Evolutionary conservation across 129 eudicot species (phyloP).

Genomic region (Pittosporum tobira): DNA sequence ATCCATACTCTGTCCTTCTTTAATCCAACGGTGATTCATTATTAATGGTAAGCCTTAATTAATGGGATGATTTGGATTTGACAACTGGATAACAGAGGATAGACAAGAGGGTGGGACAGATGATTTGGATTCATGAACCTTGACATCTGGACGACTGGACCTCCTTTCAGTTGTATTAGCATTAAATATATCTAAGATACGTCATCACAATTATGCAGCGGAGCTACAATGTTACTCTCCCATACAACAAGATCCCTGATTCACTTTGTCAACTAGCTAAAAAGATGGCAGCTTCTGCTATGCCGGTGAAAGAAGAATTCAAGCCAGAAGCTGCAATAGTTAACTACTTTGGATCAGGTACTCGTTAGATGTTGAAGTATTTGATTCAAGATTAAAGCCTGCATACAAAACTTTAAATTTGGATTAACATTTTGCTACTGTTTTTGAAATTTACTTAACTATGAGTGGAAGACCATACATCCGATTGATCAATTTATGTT

Average conservation of each 20-base stretch:
- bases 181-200: neutral
- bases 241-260: conserved; percentile 82
- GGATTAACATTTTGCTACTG: neutral
- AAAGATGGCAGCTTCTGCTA: conserved; percentile 72
- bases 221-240: conserved; percentile 63
- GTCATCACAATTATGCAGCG: conserved; percentile 38
- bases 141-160: too few relatives aligned
- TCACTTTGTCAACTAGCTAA: conserved; percentile 65
- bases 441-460: neutral
- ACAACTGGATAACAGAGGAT: too few relatives aligned
- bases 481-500: neutral
- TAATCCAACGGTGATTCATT: too few relatives aligned
- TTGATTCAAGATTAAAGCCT: neutral
- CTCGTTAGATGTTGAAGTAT: neutral
- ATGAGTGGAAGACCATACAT: neutral
- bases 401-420: neutral
- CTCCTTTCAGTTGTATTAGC: too few relatives aligned
- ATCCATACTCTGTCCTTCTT: too few relatives aligned
- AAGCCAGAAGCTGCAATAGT: conserved; percentile 92
- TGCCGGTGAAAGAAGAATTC: conserved; percentile 66
- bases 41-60: too few relatives aligned
- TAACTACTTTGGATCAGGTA: conserved; percentile 84
- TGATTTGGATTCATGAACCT: too few relatives aligned
- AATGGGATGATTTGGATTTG: too few relatives aligned
- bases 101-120: too few relatives aligned